These are phyloP conservation scores for Lasiodiplodia sp. DNA, from an alignment of 2,329 filamentous ascomycete species.

Conservation along the genomic window DNA sequence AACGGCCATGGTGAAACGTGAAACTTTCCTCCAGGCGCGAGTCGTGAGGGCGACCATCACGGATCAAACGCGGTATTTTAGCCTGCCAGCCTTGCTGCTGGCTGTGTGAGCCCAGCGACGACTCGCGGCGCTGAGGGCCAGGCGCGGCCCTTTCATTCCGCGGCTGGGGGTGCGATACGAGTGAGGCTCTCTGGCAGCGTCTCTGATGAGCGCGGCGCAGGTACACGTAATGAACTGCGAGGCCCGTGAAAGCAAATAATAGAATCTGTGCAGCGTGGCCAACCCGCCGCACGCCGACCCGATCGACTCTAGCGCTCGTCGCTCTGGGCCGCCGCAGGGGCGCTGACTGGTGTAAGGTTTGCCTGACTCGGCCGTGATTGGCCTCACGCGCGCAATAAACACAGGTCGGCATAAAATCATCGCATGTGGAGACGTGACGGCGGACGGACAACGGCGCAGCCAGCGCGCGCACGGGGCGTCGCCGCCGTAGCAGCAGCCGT, in stretches of 20 bases:
- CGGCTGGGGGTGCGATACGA: background rate
- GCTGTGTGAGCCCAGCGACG: conserved; percentile 3
- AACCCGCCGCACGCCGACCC: conserved; percentile 6
- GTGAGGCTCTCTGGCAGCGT: conserved; percentile 14
- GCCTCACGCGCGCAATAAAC: conserved; percentile 22
- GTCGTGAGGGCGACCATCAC: conserved; percentile 25
- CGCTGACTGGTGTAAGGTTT: background rate
- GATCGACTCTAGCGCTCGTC: conserved; percentile 22
- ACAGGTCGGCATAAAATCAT: conserved; percentile 20
- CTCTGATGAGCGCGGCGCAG: background rate
- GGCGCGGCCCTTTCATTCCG: background rate
- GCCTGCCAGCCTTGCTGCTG: conserved; percentile 20
- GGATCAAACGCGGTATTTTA: conserved; percentile 26
- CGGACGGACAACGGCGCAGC: conserved; percentile 24
- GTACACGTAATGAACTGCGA: conserved; percentile 28
- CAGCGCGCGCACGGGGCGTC: conserved; percentile 16
- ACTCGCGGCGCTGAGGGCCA: conserved; percentile 14
- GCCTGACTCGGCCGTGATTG: conserved; percentile 22
- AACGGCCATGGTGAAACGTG: conserved; percentile 25
- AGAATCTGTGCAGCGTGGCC: conserved; percentile 26
- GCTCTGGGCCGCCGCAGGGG: conserved; percentile 21
- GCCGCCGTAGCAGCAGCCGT: background rate
- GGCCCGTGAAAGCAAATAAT: conserved; percentile 25
- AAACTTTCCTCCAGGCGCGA: conserved; percentile 16
- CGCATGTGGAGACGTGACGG: conserved; percentile 14